phyloP scores from a whole-genome alignment of 139 green algal genomes.

The Chlamydomonas schloesseri region DNA sequence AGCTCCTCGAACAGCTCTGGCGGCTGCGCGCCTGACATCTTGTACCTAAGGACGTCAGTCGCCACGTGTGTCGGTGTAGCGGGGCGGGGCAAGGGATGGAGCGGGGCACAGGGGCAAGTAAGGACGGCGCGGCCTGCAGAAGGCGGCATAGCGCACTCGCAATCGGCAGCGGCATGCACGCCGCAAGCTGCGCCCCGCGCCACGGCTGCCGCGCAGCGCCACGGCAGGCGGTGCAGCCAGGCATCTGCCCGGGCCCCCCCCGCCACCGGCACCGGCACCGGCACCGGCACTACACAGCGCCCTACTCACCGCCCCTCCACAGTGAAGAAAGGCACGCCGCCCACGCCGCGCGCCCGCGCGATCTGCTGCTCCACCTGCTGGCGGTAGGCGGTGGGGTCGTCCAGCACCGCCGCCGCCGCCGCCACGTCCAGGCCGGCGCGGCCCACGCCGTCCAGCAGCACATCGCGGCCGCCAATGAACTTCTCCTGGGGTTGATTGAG shows the following conservation, averaged over 20 bases:
- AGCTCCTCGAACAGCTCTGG: constrained; percentile 40
- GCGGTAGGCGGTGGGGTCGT: background rate
- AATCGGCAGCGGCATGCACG: too few relatives aligned
- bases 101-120: too few relatives aligned
- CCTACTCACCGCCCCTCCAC: constrained; percentile 51
- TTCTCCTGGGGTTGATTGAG: constrained; percentile 43
- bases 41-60: constrained; percentile 37
- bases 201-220: too few relatives aligned
- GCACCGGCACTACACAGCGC: too few relatives aligned
- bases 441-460: constrained; percentile 61
- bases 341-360: constrained; percentile 41
- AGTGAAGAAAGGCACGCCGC: constrained; percentile 71
- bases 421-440: constrained; percentile 53
- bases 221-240: too few relatives aligned
- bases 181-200: too few relatives aligned
- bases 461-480: constrained; percentile 58
- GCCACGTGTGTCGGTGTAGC: too few relatives aligned
- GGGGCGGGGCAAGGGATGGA: too few relatives aligned
- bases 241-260: too few relatives aligned
- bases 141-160: too few relatives aligned
- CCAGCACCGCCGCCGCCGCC: constrained; percentile 53
- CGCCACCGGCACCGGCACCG: too few relatives aligned
- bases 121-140: too few relatives aligned
- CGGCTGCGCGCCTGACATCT: constrained; percentile 64
- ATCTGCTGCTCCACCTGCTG: constrained; percentile 14